Base-by-base conservation (phyloP, 306 rosid species). In the Cucumis hystrix region DNA sequence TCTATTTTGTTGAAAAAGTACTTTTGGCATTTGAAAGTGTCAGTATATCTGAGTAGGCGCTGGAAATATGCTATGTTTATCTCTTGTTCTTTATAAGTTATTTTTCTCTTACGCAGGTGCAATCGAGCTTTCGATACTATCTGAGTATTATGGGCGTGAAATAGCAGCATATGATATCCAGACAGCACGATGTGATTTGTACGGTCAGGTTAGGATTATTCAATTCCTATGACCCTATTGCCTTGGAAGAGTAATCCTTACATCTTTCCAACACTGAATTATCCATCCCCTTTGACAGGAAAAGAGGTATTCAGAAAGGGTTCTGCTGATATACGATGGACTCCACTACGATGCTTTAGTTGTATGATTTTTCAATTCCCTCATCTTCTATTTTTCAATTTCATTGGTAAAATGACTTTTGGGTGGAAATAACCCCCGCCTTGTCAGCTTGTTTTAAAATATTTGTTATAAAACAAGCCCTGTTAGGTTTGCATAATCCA, bases 261-360 rank as follows among this genome's bases (percentile, higher is more conserved):
- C 81, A 35, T 68, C 43, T 78, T 79, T 78, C 76, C 62, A 15
- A 71, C 60, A 41, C 89, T 77, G 80, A 79, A 84, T 76, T 78
- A 67, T 35, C 4, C 23, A 11, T 28, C 39, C 10, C 75, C 51
- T 85, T 82, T 85, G 82, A 84, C 96, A 91, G 99, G 99, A 80
- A 64, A 82, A 69, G 39, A 83, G 63, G 41, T 96, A 89, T 65
- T 91, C 93, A 0, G 97, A 92, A 84, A 87, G 99, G 79, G 92
- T 88, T 78, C 83, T 96, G 90, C 89, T 92, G 84, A 83, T 96
- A 61, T 92, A 96, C 76, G 98, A 96, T 79, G 99, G 99, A 51
- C 92, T 96, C 71, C 99, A 96, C 80, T 96, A 96, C 1, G 99
- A 96, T 81, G 96, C 99, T 75, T 84, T 96, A 83, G 98, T 90